phyloP scores from a whole-genome alignment of 768 basidiomycete species.

The Mycena venus region DNA sequence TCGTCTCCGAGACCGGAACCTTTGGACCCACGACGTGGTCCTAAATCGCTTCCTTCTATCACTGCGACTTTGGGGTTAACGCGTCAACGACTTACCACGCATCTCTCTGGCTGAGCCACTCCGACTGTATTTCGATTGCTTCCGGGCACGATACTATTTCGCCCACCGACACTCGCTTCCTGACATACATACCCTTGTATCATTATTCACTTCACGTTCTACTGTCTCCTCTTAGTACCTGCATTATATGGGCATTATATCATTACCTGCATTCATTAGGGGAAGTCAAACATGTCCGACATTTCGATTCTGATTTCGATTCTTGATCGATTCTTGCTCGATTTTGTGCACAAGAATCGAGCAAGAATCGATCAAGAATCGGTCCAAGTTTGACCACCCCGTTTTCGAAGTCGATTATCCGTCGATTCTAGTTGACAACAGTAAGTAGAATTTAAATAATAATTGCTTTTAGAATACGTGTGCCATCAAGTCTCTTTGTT shows the following conservation, averaged over 20 bases:
- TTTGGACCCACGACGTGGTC: slow-evolving; percentile 78
- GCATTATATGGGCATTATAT: slow-evolving; percentile 20
- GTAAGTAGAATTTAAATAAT: no score
- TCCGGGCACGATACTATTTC: slow-evolving; percentile 18
- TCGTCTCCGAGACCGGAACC: slow-evolving; percentile 58
- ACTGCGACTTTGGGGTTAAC: neutral
- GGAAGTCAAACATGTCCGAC: no score
- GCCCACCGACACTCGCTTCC: slow-evolving; percentile 7
- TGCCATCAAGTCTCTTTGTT: no score
- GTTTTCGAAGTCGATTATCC: no score
- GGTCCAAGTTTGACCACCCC: no score
- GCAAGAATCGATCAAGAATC: no score
- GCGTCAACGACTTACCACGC: neutral
- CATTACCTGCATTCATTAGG: neutral
- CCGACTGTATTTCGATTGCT: slow-evolving; percentile 7
- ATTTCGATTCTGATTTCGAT: no score
- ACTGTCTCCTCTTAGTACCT: slow-evolving; percentile 9
- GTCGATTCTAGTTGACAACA: no score
- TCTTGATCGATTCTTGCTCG: no score
- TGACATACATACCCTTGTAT: slow-evolving; percentile 8
- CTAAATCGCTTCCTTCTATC: slow-evolving; percentile 38
- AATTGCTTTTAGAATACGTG: no score
- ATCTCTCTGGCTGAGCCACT: slow-evolving; percentile 24
- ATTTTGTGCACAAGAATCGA: no score
- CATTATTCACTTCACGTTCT: slow-evolving; percentile 13